Percentiles rank a stretch among this genome's conserved stretches.
Evolutionary conservation across 768 basidiomycete species (phyloP).

Genomic region (Suillus alpinus): DNA sequence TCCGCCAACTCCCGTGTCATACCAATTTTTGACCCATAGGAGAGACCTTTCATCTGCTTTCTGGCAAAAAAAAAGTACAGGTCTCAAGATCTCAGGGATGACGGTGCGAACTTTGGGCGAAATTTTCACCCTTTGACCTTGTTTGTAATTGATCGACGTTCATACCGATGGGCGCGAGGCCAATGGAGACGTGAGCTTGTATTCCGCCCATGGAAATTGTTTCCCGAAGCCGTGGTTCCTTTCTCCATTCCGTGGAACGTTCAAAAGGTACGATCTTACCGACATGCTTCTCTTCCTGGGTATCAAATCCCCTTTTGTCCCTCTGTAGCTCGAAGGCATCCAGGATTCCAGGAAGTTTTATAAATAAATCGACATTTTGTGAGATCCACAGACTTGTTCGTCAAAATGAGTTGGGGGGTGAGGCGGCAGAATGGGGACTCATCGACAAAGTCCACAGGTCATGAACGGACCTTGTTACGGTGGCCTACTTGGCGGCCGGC

Average conservation of each 20-base stretch:
- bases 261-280: conserved; percentile 10
- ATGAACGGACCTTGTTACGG: neutral
- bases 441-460: neutral
- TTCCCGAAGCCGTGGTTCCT: conserved; percentile 1
- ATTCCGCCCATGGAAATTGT: neutral
- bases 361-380: conserved; percentile 4
- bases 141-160: conserved; percentile 10
- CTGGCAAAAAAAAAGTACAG: conserved; percentile 10
- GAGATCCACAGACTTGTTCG: neutral
- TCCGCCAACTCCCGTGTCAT: conserved; percentile 14
- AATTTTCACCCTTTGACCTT: conserved; percentile 5
- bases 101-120: conserved; percentile 5
- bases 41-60: conserved; percentile 11
- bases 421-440: neutral
- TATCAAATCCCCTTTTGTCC: neutral
- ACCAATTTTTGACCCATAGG: conserved; percentile 1
- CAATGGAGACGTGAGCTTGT: conserved; percentile 6
- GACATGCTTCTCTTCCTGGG: conserved; percentile 1
- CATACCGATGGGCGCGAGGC: conserved; percentile 5
- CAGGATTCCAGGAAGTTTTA: neutral
- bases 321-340: neutral
- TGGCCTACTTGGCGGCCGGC: neutral
- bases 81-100: conserved; percentile 2
- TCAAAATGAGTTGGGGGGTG: neutral
- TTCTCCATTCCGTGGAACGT: conserved; percentile 7